phyloP scores from a whole-genome alignment of 768 basidiomycete genomes.

The Fomitopsis serialis region DNA sequence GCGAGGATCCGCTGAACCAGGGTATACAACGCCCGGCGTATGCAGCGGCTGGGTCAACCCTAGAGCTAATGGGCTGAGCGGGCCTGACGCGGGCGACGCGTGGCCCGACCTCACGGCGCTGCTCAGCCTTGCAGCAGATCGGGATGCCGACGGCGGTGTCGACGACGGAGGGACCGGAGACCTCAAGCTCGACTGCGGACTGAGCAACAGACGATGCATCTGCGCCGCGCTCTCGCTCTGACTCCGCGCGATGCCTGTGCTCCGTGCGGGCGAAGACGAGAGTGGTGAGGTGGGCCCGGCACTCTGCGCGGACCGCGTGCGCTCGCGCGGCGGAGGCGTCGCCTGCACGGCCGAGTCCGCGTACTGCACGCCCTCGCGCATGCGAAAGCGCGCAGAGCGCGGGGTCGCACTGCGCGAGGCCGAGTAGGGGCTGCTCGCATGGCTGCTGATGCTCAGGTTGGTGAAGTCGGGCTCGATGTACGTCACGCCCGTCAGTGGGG shows the following conservation, averaged over 20 bases:
- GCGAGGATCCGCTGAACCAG: conserved; percentile 6
- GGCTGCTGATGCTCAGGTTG: not conserved
- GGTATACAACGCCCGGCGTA: conserved; percentile 1
- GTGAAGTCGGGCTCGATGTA: not conserved
- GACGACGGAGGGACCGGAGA: not conserved
- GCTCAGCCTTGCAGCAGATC: not conserved
- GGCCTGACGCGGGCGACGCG: not conserved
- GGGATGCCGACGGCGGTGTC: not conserved
- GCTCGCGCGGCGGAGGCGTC: not conserved
- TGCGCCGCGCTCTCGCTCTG: too few species aligned
- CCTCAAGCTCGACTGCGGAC: not conserved
- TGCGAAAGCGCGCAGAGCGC: not conserved
- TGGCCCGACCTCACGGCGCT: not conserved
- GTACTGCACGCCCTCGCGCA: not conserved
- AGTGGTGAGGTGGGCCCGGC: too few species aligned
- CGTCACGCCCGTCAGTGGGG: not conserved
- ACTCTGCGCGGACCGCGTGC: too few species aligned
- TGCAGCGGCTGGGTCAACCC: conserved; percentile 9
- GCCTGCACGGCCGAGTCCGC: not conserved
- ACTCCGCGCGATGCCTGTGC: too few species aligned
- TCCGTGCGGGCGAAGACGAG: too few species aligned
- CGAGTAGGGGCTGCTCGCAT: not conserved
- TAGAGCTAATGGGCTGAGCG: conserved; percentile 1
- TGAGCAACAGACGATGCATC: not conserved
- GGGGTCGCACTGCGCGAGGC: not conserved